Evolutionary conservation across 306 rosid species (phyloP), one percentile per base, ranked within the genome.

Genomic region (Pyrus communis): DNA sequence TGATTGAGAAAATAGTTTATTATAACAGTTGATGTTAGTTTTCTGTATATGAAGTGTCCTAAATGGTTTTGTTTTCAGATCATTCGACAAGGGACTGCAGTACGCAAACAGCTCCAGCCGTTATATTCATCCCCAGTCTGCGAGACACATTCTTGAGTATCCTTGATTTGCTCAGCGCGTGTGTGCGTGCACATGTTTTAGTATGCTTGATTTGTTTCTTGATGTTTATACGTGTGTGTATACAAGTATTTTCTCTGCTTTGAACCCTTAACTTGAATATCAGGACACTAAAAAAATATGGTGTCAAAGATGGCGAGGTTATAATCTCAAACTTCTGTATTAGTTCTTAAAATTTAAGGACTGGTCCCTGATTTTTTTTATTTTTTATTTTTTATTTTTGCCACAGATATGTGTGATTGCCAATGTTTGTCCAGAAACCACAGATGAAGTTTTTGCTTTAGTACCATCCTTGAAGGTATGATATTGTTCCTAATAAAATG

Each of bases 361-460:
- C 45, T 77, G 49, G 61, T 78, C 40, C 63, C 60, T 87, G 75
- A 79, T 69, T 49, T 79, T 35, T 64, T 78, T 42, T 5, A 1
- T 35, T 35, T 35, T 35, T 76, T 42, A 31, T 31, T 33, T 33
- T 33, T 33, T 3, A 0, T 80, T 85, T 71, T 75, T 61, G 35
- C 79, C 73, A 84, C 93, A 95, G 99, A 83, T 92, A 67, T 86
- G 92, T 74, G 84, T 92, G 82, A 90, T 90, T 79, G 97, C 93
- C 45, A 91, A 95, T 80, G 83, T 87, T 61, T 92, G 89, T 78
- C 99, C 97, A 33, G 92, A 89, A 74, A 82, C 88, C 45, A 69
- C 55, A 30, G 97, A 95, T 58, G 99, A 92, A 84, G 91, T 80
- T 78, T 89, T 85, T 86, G 93, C 99, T 74, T 88, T 92, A 73